Conservation (phyloP, 805 yeast species). For the Cephaloascus albidus region DNA sequence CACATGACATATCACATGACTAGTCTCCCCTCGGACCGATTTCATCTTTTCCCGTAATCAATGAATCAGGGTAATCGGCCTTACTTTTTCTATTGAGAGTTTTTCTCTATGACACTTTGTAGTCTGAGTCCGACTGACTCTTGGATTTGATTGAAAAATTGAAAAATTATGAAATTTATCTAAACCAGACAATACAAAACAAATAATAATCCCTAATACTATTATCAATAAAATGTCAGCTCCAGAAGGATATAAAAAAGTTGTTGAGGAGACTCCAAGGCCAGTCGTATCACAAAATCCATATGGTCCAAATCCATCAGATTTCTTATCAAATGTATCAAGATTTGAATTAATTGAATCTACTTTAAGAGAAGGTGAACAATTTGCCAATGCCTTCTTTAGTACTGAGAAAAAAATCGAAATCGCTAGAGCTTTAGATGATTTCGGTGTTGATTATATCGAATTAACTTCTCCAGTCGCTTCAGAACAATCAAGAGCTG, state of each 20-base stretch:
- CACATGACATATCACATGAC: too few species aligned
- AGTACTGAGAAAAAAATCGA: conserved; percentile 45
- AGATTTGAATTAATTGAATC: conserved; percentile 47
- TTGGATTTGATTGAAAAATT: too few species aligned
- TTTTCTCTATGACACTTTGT: too few species aligned
- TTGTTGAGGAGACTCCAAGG: conserved; percentile 14
- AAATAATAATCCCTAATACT: too few species aligned
- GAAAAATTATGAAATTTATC: too few species aligned
- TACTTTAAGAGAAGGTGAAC: conserved; percentile 56
- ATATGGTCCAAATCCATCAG: conserved; percentile 52
- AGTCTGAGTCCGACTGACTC: too few species aligned
- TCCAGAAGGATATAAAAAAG: conserved; percentile 15
- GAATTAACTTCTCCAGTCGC: conserved; percentile 55
- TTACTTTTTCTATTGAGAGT: too few species aligned
- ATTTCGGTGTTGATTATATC: conserved; percentile 52
- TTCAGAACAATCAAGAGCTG: conserved; percentile 46
- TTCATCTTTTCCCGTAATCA: too few species aligned
- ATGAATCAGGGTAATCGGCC: too few species aligned
- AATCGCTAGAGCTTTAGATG: conserved; percentile 52
- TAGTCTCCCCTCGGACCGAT: too few species aligned
- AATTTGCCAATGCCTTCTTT: conserved; percentile 55
- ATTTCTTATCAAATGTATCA: conserved; percentile 44
- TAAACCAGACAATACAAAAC: too few species aligned
- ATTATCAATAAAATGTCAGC: conserved; percentile 7
- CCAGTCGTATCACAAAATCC: conserved; percentile 22